Evolutionary conservation across 1,139 yeast genomes (phyloP), one percentile per base, ranked within the genome.

Genomic region (Magnusiomyces sp.): DNA sequence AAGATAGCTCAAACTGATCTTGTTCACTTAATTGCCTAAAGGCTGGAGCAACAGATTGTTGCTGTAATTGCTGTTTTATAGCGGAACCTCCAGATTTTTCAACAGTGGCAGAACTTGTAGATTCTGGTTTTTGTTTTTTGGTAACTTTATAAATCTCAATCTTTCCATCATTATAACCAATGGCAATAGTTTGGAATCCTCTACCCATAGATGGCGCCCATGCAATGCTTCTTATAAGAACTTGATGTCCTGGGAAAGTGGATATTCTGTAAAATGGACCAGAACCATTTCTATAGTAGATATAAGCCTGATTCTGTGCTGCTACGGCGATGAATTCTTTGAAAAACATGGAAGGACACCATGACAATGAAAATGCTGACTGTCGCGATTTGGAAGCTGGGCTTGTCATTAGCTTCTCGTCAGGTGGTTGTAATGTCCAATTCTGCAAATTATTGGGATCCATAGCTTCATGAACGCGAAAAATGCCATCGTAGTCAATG

Each of bases 121-220:
- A 13, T 37, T 37, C 40, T 20, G 11, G 40, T 14, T 16, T 16
- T n/a, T 10, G 40, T 10, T 11, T 20, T 20, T n/a, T 37, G 19
- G 75, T 73, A 2, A 89, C 74, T 65, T 84, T 86, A 72, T 83
- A 90, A 2, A 92, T 83, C 49, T 97, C 76, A 17, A 92, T 90
- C 61, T 73, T 81, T 0, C 97, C 98, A 65, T 92, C 98, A 65
- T 89, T 89, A 63, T 95, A 88, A 2, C 95, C 98, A 0, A 97
- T 90, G 1, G 98, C 98, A 44, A 92, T 75, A 48, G 89, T 70
- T 60, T 92, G 95, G 64, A 81, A 86, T 53, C 83, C 81, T 57
- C 96, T 73, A 1, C 97, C 98, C 84, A 90, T 87, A 0, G 95
- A 81, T 5, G 97, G 97, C 0, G 97, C 98, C 98, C 98, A 92